Evolutionary conservation across 805 yeast genomes (phyloP), one percentile per base, ranked within the genome.

Genomic region (Metschnikowia gelsemii): DNA sequence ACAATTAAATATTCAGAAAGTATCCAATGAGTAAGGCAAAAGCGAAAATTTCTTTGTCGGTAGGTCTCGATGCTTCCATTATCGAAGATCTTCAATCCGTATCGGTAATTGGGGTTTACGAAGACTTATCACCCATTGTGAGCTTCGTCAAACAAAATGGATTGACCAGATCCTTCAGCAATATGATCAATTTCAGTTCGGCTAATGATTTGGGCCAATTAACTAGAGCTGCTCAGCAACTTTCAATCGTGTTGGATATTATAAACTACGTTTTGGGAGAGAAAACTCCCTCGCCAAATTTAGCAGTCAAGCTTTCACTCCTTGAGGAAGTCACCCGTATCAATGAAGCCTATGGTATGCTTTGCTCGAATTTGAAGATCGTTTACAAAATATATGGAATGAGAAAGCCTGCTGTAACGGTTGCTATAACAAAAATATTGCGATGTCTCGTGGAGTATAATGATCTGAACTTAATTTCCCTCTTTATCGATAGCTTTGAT

Each of bases 351-450:
- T 72, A 82, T 42, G 72, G 71, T 37, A 73, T 74, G 11, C 63
- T 89, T 3, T 58, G 88, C 8, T 64, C 71, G 1, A 73, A 71
- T 34, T 58, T 75, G 31, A 85, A 82, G 51, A 73, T 80, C 6
- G 64, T 89, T 2, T 86, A 84, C 61, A 70, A 95, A 51, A 80
- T 84, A 13, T 64, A 89, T 28, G 76, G 74, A 45, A 73, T 78
- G 40, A 61, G 72, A 46, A 76, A 81, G 47, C 78, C 85, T 0
- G 68, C 77, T 56, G 74, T 58, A 1, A 79, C 90, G 0, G 79
- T 76, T 40, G 84, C 93, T 1, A 72, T 75, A 3, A 58, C 88
- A n/a, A 61, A 75, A 31, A 53, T 89, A 8, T 59, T 91, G 49
- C 65, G 63, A 14, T 73, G 75, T 34, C 67, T 84, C 20, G 71